Conservation (phyloP, 108 stramenopile genomes). For the Cyclotella cryptica region DNA sequence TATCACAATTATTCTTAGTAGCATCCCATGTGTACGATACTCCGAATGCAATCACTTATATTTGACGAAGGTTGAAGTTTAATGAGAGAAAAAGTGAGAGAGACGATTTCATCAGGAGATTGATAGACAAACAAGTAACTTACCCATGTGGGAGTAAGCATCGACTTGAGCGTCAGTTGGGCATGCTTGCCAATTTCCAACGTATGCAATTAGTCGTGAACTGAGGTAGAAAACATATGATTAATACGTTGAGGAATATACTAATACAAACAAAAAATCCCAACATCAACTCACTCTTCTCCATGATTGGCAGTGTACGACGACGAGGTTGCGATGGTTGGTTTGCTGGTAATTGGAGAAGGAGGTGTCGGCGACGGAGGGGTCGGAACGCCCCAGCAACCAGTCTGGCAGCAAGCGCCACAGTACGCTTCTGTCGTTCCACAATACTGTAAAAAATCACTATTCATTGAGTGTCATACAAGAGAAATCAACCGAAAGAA, state of each 20-base stretch:
- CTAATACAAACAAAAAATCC: too few relatives aligned
- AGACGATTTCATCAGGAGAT: not conserved
- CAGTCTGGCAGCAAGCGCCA: conserved; percentile 39
- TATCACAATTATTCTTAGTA: conserved; percentile 47
- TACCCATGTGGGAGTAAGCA: conserved; percentile 61
- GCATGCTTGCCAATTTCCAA: conserved; percentile 72
- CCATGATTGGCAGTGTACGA: conserved; percentile 26
- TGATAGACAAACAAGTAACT: not conserved
- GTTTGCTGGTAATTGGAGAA: conserved; percentile 12
- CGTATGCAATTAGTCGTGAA: conserved; percentile 59
- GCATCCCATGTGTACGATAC: conserved; percentile 57
- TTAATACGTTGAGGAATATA: not conserved
- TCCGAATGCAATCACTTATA: conserved; percentile 58
- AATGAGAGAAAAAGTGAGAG: not conserved
- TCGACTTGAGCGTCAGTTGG: conserved; percentile 54
- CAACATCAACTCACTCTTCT: conserved; percentile 24
- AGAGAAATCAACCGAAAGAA: not conserved
- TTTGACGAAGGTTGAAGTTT: not conserved
- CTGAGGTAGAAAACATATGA: not conserved
- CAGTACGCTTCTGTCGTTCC: conserved; percentile 45
- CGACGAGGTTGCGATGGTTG: not conserved
- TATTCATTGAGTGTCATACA: not conserved
- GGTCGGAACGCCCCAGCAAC: conserved; percentile 13
- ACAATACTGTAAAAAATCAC: conserved; percentile 26
- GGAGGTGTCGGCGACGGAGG: conserved; percentile 31